Conservation (phyloP, 2,329 filamentous ascomycete species). For the Apiospora hydei region DNA sequence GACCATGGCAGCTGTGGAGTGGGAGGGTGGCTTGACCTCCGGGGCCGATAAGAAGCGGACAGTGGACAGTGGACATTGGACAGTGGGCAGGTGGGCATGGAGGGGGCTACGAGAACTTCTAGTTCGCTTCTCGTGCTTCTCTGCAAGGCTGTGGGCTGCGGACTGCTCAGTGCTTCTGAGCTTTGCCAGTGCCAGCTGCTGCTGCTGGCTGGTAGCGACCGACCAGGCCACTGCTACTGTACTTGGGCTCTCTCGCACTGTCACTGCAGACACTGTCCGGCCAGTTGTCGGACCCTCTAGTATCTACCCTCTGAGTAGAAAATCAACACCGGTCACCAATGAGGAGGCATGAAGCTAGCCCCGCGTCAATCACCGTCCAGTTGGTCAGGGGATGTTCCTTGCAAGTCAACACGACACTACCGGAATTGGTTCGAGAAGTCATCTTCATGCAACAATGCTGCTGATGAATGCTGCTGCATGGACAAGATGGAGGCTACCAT, state of each 20-base stretch:
- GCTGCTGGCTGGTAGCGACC: too few species aligned
- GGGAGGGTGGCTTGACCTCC: background rate
- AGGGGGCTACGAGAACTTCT: background rate
- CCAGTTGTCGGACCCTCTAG: background rate
- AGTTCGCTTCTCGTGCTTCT: background rate
- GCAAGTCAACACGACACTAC: conserved; percentile 10
- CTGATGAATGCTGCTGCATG: background rate
- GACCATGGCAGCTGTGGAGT: background rate
- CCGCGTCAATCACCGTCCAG: conserved; percentile 7
- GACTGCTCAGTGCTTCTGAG: background rate
- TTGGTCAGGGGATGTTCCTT: conserved; percentile 21
- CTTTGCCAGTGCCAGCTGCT: too few species aligned
- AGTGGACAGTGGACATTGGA: too few species aligned
- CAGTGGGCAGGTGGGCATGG: too few species aligned
- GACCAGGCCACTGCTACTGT: background rate
- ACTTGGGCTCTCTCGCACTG: background rate
- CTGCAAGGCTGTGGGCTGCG: background rate
- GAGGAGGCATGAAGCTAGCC: conserved; percentile 13
- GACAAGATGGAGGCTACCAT: background rate
- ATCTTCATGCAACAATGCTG: conserved; percentile 15
- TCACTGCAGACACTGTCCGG: background rate
- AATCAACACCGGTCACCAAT: conserved; percentile 17
- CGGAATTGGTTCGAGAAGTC: conserved; percentile 5
- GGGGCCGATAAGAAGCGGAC: conserved; percentile 2
- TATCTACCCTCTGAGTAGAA: background rate